Base-by-base conservation (phyloP, 169 alveolate genomes). In the Plasmodium vivax region DNA sequence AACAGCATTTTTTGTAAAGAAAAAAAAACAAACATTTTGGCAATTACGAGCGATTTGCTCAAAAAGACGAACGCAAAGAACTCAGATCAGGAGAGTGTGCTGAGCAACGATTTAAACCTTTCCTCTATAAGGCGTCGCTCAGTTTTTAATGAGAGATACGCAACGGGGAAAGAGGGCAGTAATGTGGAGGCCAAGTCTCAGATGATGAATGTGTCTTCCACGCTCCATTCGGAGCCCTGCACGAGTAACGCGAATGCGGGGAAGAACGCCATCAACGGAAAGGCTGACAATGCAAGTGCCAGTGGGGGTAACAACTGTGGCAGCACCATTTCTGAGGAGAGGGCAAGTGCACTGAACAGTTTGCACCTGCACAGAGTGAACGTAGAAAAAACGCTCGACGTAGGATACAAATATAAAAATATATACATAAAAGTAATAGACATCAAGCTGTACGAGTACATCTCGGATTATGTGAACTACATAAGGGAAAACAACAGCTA, bases 351-450 rank as follows among this genome's bases (percentile, higher is more conserved):
- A 34, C 45, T 75, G 58, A 84, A 41, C 79, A 87, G 38, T 71
- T 87, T 7, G 32, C 45, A 79, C 30, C 45, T 79, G 51, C 41
- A 87, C 5, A 54, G 68, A 87, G 7, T 32, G 12, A 85, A 85
- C 62, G 32, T 27, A 75, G 93, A 85, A 74, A 85, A 85, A 7
- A 56, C 81, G 10, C 62, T 85, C 45, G 82, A 85, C 80, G 43
- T 74, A 74, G 93, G 93, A 71, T 87, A 87, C 81, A 87, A 75
- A 75, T 87, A 87, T 47, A 87, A 77, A 75, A 87, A 87, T 87
- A 77, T 87, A 75, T 87, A 87, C 82, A 87, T 87, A 87, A 87
- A 87, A 87, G 56, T 87, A 87, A 87, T 87, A 7, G 93, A 87
- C 81, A 7, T 77, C n/a, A 87, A 77, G 81, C n/a, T 87, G n/a